These are phyloP conservation scores for Pestalotiopsis sp. DNA, from an alignment of 2,329 filamentous ascomycete genomes.

Conservation along the genomic window DNA sequence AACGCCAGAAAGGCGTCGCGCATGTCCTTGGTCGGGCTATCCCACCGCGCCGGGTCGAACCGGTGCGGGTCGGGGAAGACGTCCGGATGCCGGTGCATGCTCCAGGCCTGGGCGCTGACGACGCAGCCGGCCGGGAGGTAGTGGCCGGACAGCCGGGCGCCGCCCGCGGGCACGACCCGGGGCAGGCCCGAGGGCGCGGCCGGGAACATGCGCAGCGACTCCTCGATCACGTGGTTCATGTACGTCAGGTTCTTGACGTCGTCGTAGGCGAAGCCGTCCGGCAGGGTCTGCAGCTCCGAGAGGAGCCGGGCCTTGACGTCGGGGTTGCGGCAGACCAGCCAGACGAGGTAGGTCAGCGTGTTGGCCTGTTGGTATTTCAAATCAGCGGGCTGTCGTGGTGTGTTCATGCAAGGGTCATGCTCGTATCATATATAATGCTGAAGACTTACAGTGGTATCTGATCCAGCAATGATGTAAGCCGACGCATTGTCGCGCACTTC, in stretches of 20 bases:
- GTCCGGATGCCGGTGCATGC: slow-evolving; percentile 42
- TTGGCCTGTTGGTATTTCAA: slow-evolving; percentile 28
- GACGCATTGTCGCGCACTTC: slow-evolving; percentile 41
- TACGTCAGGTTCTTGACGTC: slow-evolving; percentile 37
- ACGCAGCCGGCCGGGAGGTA: slow-evolving; percentile 39
- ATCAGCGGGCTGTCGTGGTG: not conserved
- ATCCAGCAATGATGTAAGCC: slow-evolving; percentile 41
- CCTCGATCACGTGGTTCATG: slow-evolving; percentile 43
- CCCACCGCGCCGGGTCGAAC: slow-evolving; percentile 39
- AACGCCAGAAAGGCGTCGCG: slow-evolving; percentile 52
- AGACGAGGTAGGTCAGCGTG: slow-evolving; percentile 48
- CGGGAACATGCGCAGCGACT: slow-evolving; percentile 44
- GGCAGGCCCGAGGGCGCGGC: slow-evolving; percentile 41
- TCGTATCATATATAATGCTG: not conserved
- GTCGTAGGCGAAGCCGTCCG: slow-evolving; percentile 28
- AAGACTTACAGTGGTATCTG: slow-evolving; percentile 43
- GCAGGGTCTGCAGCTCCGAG: slow-evolving; percentile 34
- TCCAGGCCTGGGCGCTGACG: slow-evolving; percentile 44
- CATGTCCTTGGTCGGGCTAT: slow-evolving; percentile 32
- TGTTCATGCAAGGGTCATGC: not conserved
- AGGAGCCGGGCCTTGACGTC: slow-evolving; percentile 31
- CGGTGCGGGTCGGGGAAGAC: slow-evolving; percentile 41
- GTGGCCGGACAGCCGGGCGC: slow-evolving; percentile 37
- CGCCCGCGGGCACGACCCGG: slow-evolving; percentile 38
- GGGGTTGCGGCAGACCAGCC: slow-evolving; percentile 34